Evolutionary conservation across 2,329 filamentous ascomycete species (phyloP), one percentile per base, ranked within the genome.

Genomic region (Fusarium aywerte): DNA sequence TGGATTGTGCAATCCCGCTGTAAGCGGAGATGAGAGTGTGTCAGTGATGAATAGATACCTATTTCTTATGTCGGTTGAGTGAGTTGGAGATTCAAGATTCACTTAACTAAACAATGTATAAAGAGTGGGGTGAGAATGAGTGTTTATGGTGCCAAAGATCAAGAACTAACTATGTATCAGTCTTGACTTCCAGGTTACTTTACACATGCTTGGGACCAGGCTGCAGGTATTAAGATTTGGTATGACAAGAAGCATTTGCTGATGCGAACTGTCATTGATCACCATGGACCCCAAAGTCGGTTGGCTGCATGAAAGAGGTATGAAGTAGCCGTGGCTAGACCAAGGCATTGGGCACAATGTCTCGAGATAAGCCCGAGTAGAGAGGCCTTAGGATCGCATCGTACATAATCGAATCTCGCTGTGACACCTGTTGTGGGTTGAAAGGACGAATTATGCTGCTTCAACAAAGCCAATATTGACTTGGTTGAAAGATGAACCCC

Each of bases 221-320:
- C 35, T 53, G 21, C 21, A 42, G 7, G 31, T 25, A 36, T 50
- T n/a, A 16, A 12, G 18, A 9, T 43, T 23, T 58, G 33, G 39
- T 58, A 38, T 38, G 53, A 65, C 40, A 59, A 59, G 47, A 60
- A 35, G 35, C 21, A 23, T 39, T 39, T 33, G 39, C 45, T 47
- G 31, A 25, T 32, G 12, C 25, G 31, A 65, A 35, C 25, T 32
- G 49, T 23, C 27, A 45, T 39, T 51, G 32, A 44, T 16, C 16
- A 27, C 39, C 27, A 11, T 25, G 20, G 21, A 44, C 18, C 42
- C 39, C 50, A 65, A 47, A 27, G 32, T 38, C 65, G 64, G 53
- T 51, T 48, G 29, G 44, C 49, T 65, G 59, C 64, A 68, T 65
- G 32, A 42, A 55, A 40, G 32, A 38, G 38, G 21, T 16, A 60